Evolutionary conservation across 768 basidiomycete genomes (phyloP).

Genomic region (Rhodosporidiobolus odoratus): DNA sequence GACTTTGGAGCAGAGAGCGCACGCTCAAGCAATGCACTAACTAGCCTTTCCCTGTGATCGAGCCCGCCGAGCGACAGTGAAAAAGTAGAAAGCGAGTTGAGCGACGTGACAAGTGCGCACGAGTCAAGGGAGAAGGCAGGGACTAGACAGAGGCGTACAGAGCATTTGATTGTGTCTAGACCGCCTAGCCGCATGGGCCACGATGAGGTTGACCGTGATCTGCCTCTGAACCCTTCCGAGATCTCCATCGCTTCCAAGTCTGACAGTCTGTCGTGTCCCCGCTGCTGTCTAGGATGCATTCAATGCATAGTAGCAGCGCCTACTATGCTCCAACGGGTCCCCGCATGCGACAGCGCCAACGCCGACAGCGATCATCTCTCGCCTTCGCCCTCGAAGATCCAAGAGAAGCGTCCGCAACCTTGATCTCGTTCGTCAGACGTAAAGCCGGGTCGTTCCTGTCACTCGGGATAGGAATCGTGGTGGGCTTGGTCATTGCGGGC

Average conservation of each 20-base stretch:
- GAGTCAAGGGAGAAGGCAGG: neutral
- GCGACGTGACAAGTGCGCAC: too few species aligned
- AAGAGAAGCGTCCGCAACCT: slow-evolving; percentile 7
- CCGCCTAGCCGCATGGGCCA: too few species aligned
- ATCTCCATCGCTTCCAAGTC: too few species aligned
- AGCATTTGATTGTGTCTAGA: neutral
- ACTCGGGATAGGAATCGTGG: slow-evolving; percentile 28
- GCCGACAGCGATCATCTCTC: slow-evolving; percentile 21
- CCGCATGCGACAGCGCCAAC: slow-evolving; percentile 13
- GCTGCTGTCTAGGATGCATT: neutral
- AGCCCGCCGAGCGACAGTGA: too few species aligned
- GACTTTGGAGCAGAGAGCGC: too few species aligned
- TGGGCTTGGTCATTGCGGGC: slow-evolving; percentile 31
- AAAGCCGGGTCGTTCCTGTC: slow-evolving; percentile 29
- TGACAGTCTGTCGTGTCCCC: neutral
- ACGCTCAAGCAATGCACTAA: too few species aligned
- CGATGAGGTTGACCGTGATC: too few species aligned
- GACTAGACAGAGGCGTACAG: neutral
- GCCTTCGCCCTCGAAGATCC: slow-evolving; percentile 21
- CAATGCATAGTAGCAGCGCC: too few species aligned
- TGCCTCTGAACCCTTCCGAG: too few species aligned
- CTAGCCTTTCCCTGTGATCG: too few species aligned
- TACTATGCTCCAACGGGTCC: slow-evolving; percentile 13
- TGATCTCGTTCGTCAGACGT: slow-evolving; percentile 23
- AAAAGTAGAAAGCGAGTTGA: neutral